Conservation (phyloP, 2,329 filamentous ascomycete genomes). For the Alternaria ventricosa region DNA sequence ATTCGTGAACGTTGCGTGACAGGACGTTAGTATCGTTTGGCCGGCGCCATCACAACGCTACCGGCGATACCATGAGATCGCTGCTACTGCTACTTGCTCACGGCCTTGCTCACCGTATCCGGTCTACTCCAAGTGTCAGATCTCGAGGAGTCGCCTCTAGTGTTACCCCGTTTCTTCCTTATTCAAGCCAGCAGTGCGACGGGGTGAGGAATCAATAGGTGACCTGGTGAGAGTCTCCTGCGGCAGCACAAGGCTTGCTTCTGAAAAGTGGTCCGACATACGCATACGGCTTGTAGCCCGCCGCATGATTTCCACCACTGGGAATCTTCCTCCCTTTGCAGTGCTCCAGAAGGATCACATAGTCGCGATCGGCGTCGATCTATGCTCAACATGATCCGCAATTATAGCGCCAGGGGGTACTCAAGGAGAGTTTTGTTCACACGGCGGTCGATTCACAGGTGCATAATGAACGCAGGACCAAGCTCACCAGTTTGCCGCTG, state of each 20-base stretch:
- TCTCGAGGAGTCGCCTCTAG: slow-evolving; percentile 4
- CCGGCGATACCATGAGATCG: slow-evolving; percentile 16
- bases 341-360: slow-evolving; percentile 24
- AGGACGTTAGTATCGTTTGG: slow-evolving; percentile 21
- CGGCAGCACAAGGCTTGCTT: slow-evolving; percentile 28
- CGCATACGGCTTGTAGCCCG: slow-evolving; percentile 32
- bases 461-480: slow-evolving; percentile 25
- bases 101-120: slow-evolving; percentile 13
- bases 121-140: slow-evolving; percentile 6
- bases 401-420: slow-evolving; percentile 18
- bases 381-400: slow-evolving; percentile 27
- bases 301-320: slow-evolving; percentile 40
- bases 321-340: slow-evolving; percentile 18
- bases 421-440: slow-evolving; percentile 22
- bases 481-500: slow-evolving; percentile 20
- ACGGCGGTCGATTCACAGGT: slow-evolving; percentile 26
- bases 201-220: background rate
- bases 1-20: slow-evolving; percentile 33
- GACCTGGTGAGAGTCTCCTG: slow-evolving; percentile 26
- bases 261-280: slow-evolving; percentile 36
- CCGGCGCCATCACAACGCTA: slow-evolving; percentile 24
- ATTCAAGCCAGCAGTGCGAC: background rate
- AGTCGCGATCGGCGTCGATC: slow-evolving; percentile 33
- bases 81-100: slow-evolving; percentile 1
- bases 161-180: background rate